Percentiles rank a stretch among this genome's conserved stretches.
Evolutionary conservation across 345 rosid genomes (phyloP).

Genomic region (Lepidium africanum): DNA sequence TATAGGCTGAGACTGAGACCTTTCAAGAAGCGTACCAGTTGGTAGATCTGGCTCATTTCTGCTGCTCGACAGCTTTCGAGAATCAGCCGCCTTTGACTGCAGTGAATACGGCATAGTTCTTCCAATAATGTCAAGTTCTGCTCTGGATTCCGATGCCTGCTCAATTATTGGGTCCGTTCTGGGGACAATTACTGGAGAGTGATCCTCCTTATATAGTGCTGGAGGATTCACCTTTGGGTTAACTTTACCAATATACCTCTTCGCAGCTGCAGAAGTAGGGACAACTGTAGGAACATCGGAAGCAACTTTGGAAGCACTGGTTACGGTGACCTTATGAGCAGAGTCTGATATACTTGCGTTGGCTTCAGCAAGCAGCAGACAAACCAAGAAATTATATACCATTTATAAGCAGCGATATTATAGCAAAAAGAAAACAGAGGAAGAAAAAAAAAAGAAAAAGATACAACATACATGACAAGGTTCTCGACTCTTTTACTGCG

Average conservation of each 20-base stretch:
- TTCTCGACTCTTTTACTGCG: conserved; percentile 53
- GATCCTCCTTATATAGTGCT: conserved; percentile 47
- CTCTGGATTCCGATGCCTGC: conserved; percentile 56
- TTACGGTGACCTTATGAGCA: conserved; percentile 62
- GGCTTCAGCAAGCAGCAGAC: conserved; percentile 54
- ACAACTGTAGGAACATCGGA: conserved; percentile 34
- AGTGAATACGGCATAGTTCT: conserved; percentile 97
- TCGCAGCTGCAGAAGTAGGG: conserved; percentile 42
- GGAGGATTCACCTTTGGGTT: conserved; percentile 45
- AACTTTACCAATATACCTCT: conserved; percentile 44
- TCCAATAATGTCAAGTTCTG: conserved; percentile 70
- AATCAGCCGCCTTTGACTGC: conserved; percentile 71
- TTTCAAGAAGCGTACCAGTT: conserved; percentile 38
- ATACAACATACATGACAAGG: conserved; percentile 45
- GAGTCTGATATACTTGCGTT: conserved; percentile 65
- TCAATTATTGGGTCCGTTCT: conserved; percentile 54
- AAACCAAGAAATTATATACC: conserved; percentile 25
- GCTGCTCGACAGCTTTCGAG: conserved; percentile 40
- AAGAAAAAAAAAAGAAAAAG: conserved; percentile 24
- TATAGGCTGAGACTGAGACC: conserved; percentile 33
- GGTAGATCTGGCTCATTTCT: conserved; percentile 63
- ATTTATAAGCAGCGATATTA: neutral
- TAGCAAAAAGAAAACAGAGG: neutral
- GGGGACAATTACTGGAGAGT: conserved; percentile 67
- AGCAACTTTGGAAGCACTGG: conserved; percentile 35